Evolutionary conservation across 2,329 filamentous ascomycete genomes (phyloP), one percentile per base, ranked within the genome.

Genomic region (Grosmannia serpens): DNA sequence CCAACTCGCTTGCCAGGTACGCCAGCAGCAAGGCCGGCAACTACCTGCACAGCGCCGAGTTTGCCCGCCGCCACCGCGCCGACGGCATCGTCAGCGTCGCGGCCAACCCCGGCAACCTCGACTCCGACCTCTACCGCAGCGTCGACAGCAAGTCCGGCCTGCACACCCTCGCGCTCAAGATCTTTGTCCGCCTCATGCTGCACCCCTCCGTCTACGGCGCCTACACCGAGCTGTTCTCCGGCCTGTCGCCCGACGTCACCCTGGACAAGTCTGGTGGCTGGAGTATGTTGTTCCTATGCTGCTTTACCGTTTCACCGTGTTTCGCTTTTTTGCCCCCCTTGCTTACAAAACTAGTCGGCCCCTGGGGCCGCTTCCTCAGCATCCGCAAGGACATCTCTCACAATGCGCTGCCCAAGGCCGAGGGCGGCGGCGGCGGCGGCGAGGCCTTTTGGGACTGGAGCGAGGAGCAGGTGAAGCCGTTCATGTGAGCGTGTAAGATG

Each of bases 171-270:
- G 2, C 22, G 26, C 11, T 47, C 24, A n/a, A 22, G 24, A 6
- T 8, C 26, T n/a, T 55, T 10, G 17, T 13, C 26, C 10, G 26
- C 24, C 5, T 31, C 15, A 17, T 38, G 9, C 26, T 55, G 17
- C 47, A 70, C 57, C 67, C 70, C 0, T 24, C 66, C 0, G 58
- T 71, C 17, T 66, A 71, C 35, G 78, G 77, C 0, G 77, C 75
- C 0, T 79, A 78, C 63, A 77, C 77, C 0, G 71, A 76, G 60
- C 62, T 81, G 1, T 81, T 73, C 59, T 71, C 76, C 1, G 77
- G 70, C 0, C 67, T 77, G 46, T 75, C 75, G 0, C 71, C 73
- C 0, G 70, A 77, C 0, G 67, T 79, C 4, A 75, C 70, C 0
- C 47, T 70, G 1, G 73, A 73, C 33, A 46, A 53, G 26, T 31